These are phyloP conservation scores for Naganishia albida DNA, from an alignment of 1,284 basidiomycete genomes.

Conservation along the genomic window DNA sequence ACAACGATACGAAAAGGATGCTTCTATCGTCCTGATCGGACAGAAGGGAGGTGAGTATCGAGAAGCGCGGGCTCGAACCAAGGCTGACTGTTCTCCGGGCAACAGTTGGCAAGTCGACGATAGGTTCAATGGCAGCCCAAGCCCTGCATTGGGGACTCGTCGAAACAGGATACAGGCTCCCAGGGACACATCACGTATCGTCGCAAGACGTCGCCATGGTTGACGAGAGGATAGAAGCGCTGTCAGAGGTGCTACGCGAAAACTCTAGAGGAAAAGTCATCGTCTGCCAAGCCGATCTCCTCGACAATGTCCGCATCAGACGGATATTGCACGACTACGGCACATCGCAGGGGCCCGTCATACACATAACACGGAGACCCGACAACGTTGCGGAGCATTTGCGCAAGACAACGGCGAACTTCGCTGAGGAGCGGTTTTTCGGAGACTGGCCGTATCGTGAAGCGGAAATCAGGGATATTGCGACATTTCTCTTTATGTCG, in stretches of 20 bases:
- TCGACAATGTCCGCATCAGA: constrained; percentile 41
- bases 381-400: constrained; percentile 71
- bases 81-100: neutral
- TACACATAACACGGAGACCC: constrained; percentile 65
- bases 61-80: neutral
- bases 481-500: constrained; percentile 26
- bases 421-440: constrained; percentile 6
- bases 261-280: constrained; percentile 28
- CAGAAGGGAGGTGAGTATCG: constrained; percentile 28
- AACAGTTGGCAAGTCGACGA: constrained; percentile 32
- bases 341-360: constrained; percentile 61
- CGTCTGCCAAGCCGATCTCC: constrained; percentile 23
- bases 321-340: constrained; percentile 69
- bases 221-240: neutral
- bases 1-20: constrained; percentile 30
- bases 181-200: neutral
- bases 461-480: constrained; percentile 15
- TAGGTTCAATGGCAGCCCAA: constrained; percentile 28
- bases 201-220: neutral
- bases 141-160: constrained; percentile 30
- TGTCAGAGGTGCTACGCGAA: constrained; percentile 19
- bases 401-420: constrained; percentile 47
- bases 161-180: constrained; percentile 23
- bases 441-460: constrained; percentile 22
- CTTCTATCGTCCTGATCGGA: constrained; percentile 28